phyloP scores from a whole-genome alignment of 176 grass and related monocot genomes.

The Musa schizocarpa region DNA sequence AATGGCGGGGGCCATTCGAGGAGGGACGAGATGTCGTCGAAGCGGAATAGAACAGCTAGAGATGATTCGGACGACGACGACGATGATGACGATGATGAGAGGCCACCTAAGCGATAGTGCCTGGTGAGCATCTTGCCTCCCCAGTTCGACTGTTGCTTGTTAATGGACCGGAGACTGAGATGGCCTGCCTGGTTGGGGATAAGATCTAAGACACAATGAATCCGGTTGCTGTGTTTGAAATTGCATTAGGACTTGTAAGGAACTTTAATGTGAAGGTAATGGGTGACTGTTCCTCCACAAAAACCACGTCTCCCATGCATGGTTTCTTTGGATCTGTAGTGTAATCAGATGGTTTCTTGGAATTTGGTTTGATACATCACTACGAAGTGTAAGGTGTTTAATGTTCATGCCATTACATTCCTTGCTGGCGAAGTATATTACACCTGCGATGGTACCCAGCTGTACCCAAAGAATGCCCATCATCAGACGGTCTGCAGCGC shows the following conservation, averaged over 20 bases:
- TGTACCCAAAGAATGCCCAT: too few relatives aligned
- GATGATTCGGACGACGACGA: background rate
- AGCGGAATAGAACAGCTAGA: slow-evolving; percentile 6
- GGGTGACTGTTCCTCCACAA: background rate
- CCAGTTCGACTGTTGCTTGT: background rate
- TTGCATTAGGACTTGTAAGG: background rate
- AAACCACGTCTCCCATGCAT: background rate
- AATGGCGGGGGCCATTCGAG: background rate
- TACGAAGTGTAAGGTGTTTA: too few relatives aligned
- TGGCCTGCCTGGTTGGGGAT: background rate
- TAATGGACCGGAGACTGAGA: background rate
- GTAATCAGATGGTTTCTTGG: background rate
- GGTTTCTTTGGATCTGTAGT: background rate
- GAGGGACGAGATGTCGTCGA: slow-evolving; percentile 1
- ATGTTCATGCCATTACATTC: too few relatives aligned
- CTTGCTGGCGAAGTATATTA: too few relatives aligned
- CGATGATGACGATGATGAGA: background rate
- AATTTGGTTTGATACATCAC: too few relatives aligned
- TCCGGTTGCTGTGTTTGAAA: background rate
- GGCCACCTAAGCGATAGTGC: slow-evolving; percentile 12
- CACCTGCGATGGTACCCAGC: too few relatives aligned
- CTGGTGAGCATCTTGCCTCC: background rate
- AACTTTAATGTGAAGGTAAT: background rate
- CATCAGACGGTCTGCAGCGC: too few relatives aligned
- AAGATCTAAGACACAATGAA: background rate